Evolutionary conservation across 306 rosid species (phyloP).

Genomic region (Lathyrus tuberosus): DNA sequence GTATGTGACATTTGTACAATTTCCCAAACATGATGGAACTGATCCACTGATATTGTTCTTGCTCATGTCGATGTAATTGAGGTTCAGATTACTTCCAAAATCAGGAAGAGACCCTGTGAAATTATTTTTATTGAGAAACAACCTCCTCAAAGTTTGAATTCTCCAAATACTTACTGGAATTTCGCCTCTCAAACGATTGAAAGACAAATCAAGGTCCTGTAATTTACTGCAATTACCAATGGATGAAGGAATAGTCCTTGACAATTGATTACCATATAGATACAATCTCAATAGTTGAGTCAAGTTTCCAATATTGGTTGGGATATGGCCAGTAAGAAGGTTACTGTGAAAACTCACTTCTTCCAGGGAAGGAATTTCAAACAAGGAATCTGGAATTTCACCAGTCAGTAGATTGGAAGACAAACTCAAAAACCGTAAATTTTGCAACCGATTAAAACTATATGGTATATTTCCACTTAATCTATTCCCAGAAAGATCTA

Average conservation of each 20-base stretch:
- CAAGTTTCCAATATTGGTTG: constrained; percentile 61
- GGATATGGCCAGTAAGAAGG: constrained; percentile 57
- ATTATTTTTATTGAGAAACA: too few relatives aligned
- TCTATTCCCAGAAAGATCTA: constrained; percentile 52
- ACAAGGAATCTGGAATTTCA: constrained; percentile 55
- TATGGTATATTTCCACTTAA: constrained; percentile 56
- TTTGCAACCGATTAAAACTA: constrained; percentile 39
- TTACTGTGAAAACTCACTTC: constrained; percentile 46
- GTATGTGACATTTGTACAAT: too few relatives aligned
- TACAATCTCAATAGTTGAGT: constrained; percentile 40
- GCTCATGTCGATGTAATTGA: too few relatives aligned
- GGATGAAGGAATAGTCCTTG: constrained; percentile 66
- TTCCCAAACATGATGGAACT: too few relatives aligned
- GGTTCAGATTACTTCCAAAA: too few relatives aligned
- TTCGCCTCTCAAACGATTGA: constrained; percentile 64
- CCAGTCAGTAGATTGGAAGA: constrained; percentile 47
- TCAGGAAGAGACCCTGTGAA: too few relatives aligned
- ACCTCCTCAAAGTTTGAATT: constrained; percentile 39
- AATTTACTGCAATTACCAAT: constrained; percentile 66
- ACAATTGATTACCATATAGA: constrained; percentile 49
- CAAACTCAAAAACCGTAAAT: constrained; percentile 38
- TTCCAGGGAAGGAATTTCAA: constrained; percentile 45
- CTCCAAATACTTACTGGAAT: constrained; percentile 82
- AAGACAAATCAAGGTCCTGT: constrained; percentile 53
- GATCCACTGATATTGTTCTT: too few relatives aligned